Base-by-base conservation (phyloP, 2,329 filamentous ascomycete genomes). In the Metarhizium humberi region DNA sequence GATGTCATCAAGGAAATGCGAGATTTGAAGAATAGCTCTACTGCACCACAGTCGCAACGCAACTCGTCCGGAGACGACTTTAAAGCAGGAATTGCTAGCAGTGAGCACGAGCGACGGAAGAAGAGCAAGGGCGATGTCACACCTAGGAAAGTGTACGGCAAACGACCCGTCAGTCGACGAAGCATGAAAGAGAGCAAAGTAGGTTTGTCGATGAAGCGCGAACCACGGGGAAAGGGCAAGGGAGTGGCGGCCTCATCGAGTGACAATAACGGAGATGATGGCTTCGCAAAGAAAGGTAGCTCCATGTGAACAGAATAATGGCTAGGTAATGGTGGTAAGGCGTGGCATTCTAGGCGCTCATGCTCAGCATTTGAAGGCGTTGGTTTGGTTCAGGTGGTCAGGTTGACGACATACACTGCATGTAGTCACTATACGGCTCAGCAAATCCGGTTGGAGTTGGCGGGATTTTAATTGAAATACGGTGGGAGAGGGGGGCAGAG, bases 1-100 rank as follows among this genome's bases (percentile, higher is more conserved):
- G 90, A 96, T 57, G 86, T 95, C n/a, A 81, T 91, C 55, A 84
- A 82, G 59, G 90, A 94, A 69, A 86, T 95, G 68, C 84, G 88
- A 58, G 82, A 84, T 59, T 72, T 81, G 67, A 81, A 75, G 70
- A 71, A 69, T 50, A 73, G 70, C 43, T 74, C 72, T 34, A 75
- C 72, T n/a, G 70, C 70, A 38, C 73, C 75, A 3, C 73, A 75
- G 2, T 79, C 78, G 6, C 72, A 75, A 32, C 73, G 76, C 52
- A 81, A 79, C 60, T 82, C 79, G 8, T 79, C 73, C 2, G 73
- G 72, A 25, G 77, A 78, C 11, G 71, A 71, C 30, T 63, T 67
- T 5, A 64, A 56, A 42, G 59, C 60, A 4, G 57, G 59, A 11
- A 57, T 63, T 32, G 66, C 75, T 53, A 64, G 70, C 11, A 69